phyloP scores from a whole-genome alignment of 768 basidiomycete species.

The Boletus edulis region DNA sequence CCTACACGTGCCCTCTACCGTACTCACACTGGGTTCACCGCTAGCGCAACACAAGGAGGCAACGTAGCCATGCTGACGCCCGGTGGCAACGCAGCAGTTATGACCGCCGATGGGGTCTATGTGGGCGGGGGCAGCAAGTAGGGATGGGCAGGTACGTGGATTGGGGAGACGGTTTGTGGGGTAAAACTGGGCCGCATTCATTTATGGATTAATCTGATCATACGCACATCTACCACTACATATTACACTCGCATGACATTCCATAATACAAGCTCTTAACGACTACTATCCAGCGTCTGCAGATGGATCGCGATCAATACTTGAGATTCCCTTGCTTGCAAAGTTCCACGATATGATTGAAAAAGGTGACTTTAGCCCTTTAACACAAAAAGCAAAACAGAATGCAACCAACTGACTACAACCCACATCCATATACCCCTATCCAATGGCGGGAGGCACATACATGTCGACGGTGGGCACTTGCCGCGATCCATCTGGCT shows the following conservation, averaged over 20 bases:
- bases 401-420: not conserved
- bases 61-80: constrained; percentile 34
- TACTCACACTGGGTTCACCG: constrained; percentile 28
- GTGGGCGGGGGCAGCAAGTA: constrained; percentile 24
- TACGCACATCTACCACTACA: not conserved
- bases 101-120: constrained; percentile 33
- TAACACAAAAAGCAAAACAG: not conserved
- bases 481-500: not conserved
- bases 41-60: constrained; percentile 23
- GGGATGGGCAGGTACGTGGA: not conserved
- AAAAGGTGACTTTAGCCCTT: no score
- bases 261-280: no score
- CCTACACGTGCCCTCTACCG: constrained; percentile 29
- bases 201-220: constrained; percentile 27
- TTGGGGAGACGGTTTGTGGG: not conserved
- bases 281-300: no score
- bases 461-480: constrained; percentile 1
- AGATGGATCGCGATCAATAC: constrained; percentile 8
- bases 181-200: not conserved
- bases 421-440: no score
- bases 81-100: constrained; percentile 29
- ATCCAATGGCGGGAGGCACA: not conserved
- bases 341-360: no score
- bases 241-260: no score
- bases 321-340: no score